Percentiles rank a stretch among this genome's conserved stretches.
Evolutionary conservation across 306 rosid genomes (phyloP).

Genomic region (Medicago ruthenica): DNA sequence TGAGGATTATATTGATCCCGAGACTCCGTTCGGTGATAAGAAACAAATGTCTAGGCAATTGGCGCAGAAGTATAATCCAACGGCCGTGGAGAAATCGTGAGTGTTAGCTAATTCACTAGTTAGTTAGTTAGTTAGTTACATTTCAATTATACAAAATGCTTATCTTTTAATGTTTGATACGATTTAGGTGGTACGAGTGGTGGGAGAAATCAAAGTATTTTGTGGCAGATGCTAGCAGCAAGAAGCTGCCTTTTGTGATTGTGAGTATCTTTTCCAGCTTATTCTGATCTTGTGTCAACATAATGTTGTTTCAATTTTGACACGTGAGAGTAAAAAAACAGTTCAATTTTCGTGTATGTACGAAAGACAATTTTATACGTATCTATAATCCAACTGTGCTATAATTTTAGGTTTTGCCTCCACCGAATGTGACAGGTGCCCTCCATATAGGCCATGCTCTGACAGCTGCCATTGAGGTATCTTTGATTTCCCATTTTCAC

Average conservation of each 20-base stretch:
- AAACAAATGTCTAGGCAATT: conserved; percentile 74
- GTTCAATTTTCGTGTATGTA: neutral
- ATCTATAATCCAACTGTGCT: neutral
- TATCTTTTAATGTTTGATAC: conserved; percentile 39
- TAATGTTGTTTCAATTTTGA: conserved; percentile 13
- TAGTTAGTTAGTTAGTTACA: neutral
- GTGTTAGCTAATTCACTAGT: conserved; percentile 42
- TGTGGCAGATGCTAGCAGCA: conserved; percentile 84
- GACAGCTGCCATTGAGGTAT: conserved; percentile 90
- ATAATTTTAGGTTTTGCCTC: conserved; percentile 81
- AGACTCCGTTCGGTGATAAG: conserved; percentile 74
- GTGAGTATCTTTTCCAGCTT: conserved; percentile 59
- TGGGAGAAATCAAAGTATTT: conserved; percentile 86
- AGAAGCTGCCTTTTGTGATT: conserved; percentile 82
- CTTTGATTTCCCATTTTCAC: conserved; percentile 11
- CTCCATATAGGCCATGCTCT: conserved; percentile 98
- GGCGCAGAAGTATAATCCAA: conserved; percentile 83
- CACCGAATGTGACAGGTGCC: conserved; percentile 96
- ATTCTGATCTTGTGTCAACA: conserved; percentile 10
- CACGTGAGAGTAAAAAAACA: neutral
- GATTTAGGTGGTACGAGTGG: conserved; percentile 90
- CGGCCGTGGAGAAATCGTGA: conserved; percentile 83
- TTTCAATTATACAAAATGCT: conserved; percentile 24
- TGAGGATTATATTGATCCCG: conserved; percentile 80
- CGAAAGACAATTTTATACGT: neutral